Evolutionary conservation across 2,329 filamentous ascomycete genomes (phyloP), one percentile per base, ranked within the genome.

Genomic region (Fusarium nelsonii): DNA sequence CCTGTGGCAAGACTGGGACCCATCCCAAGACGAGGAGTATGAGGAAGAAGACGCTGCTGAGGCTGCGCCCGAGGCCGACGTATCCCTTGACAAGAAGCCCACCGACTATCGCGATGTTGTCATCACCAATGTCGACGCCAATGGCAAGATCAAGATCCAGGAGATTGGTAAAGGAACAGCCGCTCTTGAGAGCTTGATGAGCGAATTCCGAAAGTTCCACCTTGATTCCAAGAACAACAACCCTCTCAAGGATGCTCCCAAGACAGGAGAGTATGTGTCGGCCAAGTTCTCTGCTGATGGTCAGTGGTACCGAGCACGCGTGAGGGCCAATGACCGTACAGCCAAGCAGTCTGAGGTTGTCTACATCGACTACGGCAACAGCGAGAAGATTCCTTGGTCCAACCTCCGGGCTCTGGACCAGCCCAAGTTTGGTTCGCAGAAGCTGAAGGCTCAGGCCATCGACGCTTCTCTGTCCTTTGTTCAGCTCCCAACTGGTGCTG

Each of bases 281-380:
- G 95, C 95, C 74, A 92, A 92, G 78, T 99, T 98, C 84, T 91
- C 90, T 8, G 91, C 90, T 53, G 96, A 99, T 77, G 89, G 91
- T 63, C 90, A 96, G 73, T 99, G 95, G 95, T 99, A 99, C 84
- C 92, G 96, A 65, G 96, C 92, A 33, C 91, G 91, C 65, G 89
- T 99, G 65, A 91, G 94, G 66, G 90, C 94, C 77, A 97, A 98
- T 80, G 96, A 99, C 82, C 93, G 96, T 66, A 87, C 94, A 10
- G 91, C 90, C 75, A 93, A 96, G 86, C 89, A 92, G 73, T 91
- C 94, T 26, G 96, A 99, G 80, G 91, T 99, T 28, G 83, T 97
- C 45, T 99, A 97, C 81, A 89, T 99, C 67, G 96, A 99, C 83
- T 99, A 97, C 80, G 96, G 96, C 74, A 99, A 99, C 85, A 91